phyloP scores from a whole-genome alignment of 768 basidiomycete species.

The Boletales sp. region DNA sequence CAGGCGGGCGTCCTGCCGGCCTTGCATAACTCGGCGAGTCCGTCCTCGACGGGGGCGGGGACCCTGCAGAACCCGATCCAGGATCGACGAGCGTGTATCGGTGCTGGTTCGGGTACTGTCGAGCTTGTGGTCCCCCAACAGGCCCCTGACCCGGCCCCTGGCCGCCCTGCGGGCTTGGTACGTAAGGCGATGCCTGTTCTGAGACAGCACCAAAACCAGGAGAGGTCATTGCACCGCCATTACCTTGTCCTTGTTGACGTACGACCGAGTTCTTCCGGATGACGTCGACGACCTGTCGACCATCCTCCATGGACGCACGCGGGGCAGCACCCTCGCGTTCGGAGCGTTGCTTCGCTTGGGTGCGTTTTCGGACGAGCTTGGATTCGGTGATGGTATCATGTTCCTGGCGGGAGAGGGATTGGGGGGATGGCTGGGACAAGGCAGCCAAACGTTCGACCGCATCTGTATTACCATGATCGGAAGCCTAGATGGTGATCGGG shows the following conservation, averaged over 20 bases:
- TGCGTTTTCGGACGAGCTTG: slow-evolving; percentile 81
- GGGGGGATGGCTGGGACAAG: slow-evolving; percentile 57
- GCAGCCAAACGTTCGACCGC: slow-evolving; percentile 72
- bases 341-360: slow-evolving; percentile 62
- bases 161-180: slow-evolving; percentile 1
- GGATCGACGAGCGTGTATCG: slow-evolving; percentile 49
- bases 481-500: slow-evolving; percentile 46
- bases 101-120: slow-evolving; percentile 35
- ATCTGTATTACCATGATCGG: slow-evolving; percentile 75
- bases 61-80: slow-evolving; percentile 17
- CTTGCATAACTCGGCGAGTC: slow-evolving; percentile 27
- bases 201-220: slow-evolving; percentile 10
- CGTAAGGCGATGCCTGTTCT: slow-evolving; percentile 8
- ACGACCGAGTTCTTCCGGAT: slow-evolving; percentile 49
- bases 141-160: background rate
- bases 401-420: slow-evolving; percentile 69
- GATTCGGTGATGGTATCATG: slow-evolving; percentile 76
- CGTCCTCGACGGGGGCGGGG: slow-evolving; percentile 12
- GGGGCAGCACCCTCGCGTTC: slow-evolving; percentile 16
- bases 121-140: slow-evolving; percentile 3
- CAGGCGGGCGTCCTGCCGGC: slow-evolving; percentile 31
- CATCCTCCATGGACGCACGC: slow-evolving; percentile 29
- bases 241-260: slow-evolving; percentile 15
- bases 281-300: slow-evolving; percentile 47
- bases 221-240: slow-evolving; percentile 3